Evolutionary conservation across 345 rosid genomes (phyloP).

Genomic region (Hirschfeldia incana): DNA sequence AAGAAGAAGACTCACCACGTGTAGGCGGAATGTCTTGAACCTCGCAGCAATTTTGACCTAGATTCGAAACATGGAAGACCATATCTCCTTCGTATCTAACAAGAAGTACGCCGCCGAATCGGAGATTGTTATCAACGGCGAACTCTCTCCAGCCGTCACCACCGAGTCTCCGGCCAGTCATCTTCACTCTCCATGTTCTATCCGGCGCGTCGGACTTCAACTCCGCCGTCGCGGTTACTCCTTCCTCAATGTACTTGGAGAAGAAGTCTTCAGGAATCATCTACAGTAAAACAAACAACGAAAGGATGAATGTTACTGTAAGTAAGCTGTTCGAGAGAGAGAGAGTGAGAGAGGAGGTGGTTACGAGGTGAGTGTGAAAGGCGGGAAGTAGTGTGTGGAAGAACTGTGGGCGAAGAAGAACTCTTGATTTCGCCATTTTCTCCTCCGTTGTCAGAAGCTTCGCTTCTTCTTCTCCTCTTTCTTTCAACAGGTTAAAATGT

Average conservation of each 20-base stretch:
- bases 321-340: background rate
- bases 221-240: background rate
- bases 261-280: slow-evolving; percentile 19
- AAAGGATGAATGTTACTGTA: background rate
- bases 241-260: background rate
- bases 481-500: background rate
- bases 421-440: background rate
- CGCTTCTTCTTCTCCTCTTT: background rate
- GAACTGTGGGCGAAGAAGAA: slow-evolving; percentile 12
- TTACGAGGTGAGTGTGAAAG: slow-evolving; percentile 21
- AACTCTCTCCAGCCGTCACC: slow-evolving; percentile 16
- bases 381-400: slow-evolving; percentile 6
- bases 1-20: background rate
- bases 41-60: slow-evolving; percentile 3
- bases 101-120: background rate
- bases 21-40: background rate
- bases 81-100: slow-evolving; percentile 10
- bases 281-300: slow-evolving; percentile 4
- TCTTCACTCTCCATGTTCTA: background rate
- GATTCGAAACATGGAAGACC: slow-evolving; percentile 3
- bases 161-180: slow-evolving; percentile 11
- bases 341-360: background rate
- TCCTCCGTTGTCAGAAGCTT: background rate
- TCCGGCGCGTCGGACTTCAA: slow-evolving; percentile 19
- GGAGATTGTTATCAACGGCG: slow-evolving; percentile 2